Percentiles rank a stretch among this genome's conserved stretches.
These are phyloP conservation scores for Dendrocalamus sinicus DNA, from an alignment of 176 grass and related monocot species.

Conservation along the genomic window DNA sequence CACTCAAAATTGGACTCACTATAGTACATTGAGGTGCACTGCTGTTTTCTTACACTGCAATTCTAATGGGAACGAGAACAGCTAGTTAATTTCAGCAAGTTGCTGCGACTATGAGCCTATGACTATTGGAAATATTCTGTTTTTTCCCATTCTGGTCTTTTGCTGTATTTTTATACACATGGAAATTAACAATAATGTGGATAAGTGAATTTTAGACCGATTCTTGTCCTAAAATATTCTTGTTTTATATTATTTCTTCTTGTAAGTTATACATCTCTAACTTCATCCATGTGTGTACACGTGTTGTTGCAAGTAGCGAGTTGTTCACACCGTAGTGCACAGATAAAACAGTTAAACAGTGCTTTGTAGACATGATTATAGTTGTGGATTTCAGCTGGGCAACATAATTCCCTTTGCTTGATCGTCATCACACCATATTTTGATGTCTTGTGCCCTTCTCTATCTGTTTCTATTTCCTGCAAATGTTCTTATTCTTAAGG, in stretches of 20 bases:
- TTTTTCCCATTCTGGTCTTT: not conserved
- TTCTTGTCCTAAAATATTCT: not conserved
- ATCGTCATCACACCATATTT: not conserved
- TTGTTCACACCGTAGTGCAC: not conserved
- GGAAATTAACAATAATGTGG: not conserved
- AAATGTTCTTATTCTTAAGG: slow-evolving; percentile 2
- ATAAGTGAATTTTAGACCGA: slow-evolving; percentile 34
- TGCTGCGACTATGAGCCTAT: not conserved
- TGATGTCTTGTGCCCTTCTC: not conserved
- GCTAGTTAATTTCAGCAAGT: not conserved
- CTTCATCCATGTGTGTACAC: not conserved
- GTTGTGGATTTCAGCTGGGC: not conserved
- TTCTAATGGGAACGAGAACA: not conserved
- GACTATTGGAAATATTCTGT: not conserved
- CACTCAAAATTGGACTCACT: not conserved
- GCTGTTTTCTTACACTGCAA: slow-evolving; percentile 1
- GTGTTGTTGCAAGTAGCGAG: not conserved
- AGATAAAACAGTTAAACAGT: not conserved
- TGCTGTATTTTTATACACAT: not conserved
- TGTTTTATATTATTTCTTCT: not conserved
- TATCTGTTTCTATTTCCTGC: not conserved
- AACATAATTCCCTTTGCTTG: not conserved
- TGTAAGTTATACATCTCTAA: slow-evolving; percentile 7
- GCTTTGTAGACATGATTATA: not conserved
- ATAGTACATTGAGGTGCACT: not conserved